These are phyloP conservation scores for Euphorbia corollata DNA, from an alignment of 441 rosid genomes.

Conservation along the genomic window DNA sequence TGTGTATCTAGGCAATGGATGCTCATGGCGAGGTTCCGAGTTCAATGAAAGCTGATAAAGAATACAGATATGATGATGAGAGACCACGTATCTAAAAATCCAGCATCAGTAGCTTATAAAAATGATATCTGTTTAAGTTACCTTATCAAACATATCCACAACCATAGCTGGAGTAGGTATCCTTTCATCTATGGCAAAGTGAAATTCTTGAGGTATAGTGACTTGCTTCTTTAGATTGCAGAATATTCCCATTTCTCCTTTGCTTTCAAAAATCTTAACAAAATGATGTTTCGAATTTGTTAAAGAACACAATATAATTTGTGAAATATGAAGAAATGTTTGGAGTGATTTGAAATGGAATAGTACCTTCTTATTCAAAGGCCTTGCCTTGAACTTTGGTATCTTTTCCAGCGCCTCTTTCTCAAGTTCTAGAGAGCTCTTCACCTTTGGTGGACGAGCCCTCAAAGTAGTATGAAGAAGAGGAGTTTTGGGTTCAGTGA, in stretches of 20 bases:
- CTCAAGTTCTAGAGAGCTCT: conserved; percentile 75
- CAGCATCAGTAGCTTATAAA: neutral
- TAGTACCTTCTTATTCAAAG: conserved; percentile 81
- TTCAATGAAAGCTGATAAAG: conserved; percentile 61
- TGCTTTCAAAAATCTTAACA: conserved; percentile 84
- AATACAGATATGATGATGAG: conserved; percentile 1
- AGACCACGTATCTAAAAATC: neutral
- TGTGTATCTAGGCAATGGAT: conserved; percentile 62
- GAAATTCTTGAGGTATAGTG: conserved; percentile 84
- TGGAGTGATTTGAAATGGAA: conserved; percentile 4
- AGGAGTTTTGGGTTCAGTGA: conserved; percentile 78
- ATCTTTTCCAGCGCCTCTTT: conserved; percentile 80
- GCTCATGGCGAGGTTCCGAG: conserved; percentile 56
- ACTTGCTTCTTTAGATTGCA: conserved; percentile 69
- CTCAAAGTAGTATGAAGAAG: conserved; percentile 63
- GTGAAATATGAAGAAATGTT: neutral
- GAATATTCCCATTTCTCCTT: conserved; percentile 82
- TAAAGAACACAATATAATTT: neutral
- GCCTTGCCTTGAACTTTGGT: conserved; percentile 91
- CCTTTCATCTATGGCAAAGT: conserved; percentile 81
- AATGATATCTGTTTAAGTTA: conserved; percentile 4
- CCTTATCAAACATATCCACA: conserved; percentile 77
- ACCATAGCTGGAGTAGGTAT: conserved; percentile 59
- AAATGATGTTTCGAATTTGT: conserved; percentile 1
- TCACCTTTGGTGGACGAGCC: conserved; percentile 74